Evolutionary conservation across 176 grass and related monocot genomes (phyloP), one percentile per base, ranked within the genome.

Genomic region (Oryza australiensis): DNA sequence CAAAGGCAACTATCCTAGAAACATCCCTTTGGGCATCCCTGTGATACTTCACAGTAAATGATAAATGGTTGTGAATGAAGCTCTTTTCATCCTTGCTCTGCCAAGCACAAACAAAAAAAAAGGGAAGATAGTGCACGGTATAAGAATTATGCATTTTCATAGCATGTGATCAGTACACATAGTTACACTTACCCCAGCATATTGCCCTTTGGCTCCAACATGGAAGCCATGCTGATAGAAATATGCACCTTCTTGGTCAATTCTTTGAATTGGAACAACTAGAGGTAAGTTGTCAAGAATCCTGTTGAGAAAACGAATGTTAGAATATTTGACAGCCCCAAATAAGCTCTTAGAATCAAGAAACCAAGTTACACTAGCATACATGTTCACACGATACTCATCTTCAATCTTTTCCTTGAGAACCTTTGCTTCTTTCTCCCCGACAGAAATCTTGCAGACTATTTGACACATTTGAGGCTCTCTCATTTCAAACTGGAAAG

Each of bases 341-440:
- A 57, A 75, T 35, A 41, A 38, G 64, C 34, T 75, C 14, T 59
- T 53, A 10, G 2, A 69, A 76, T 77, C 0, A 64, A 85, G 43
- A 74, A 68, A 41, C 28, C 45, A 59, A 70, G 72, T 16, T 20
- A 72, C 13, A 72, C 13, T 67, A 43, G 27, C 86, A 27, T 87
- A 93, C 94, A 97, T 97, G 86, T 97, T 97, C 62, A 97, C 90
- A 29, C 86, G 88, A 77, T 97, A 97, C 68, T 97, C 94, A 7
- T 97, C 94, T 55, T 97, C 94, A 75, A 97, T 97, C 82, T 97
- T 97, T 78, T 97, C 94, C 77, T 91, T 93, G 38, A 97, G 86
- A 76, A 87, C 55, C 73, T 97, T 93, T 20, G 86, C 94, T 83
- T 93, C 88, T 72, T 93, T 93, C 53, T 93, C 86, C 30, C 77